Evolutionary conservation across 2,329 filamentous ascomycete species (phyloP).

Genomic region (Raffaelea arxii): DNA sequence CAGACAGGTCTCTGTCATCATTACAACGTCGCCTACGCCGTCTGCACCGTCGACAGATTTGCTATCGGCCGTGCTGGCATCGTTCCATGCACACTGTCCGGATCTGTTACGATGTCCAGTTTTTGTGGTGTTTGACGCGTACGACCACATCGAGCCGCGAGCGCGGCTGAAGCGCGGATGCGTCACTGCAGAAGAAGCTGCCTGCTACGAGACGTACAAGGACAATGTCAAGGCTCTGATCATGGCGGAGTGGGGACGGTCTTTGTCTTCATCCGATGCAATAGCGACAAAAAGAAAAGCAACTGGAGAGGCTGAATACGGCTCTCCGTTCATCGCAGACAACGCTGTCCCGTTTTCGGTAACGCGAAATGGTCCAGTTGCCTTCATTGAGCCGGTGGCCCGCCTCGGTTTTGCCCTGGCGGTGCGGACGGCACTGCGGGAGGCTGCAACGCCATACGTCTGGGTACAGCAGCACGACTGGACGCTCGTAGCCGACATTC

Average conservation of each 20-base stretch:
- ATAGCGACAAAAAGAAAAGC: too few species aligned
- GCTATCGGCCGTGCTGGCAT: slow-evolving; percentile 33
- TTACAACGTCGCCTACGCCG: slow-evolving; percentile 46
- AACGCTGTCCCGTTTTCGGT: slow-evolving; percentile 28
- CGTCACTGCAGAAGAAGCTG: slow-evolving; percentile 35
- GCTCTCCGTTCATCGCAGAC: slow-evolving; percentile 19
- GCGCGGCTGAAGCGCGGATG: slow-evolving; percentile 44
- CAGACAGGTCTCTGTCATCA: slow-evolving; percentile 30
- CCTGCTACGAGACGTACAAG: slow-evolving; percentile 34
- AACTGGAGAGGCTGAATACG: slow-evolving; percentile 37
- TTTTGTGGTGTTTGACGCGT: slow-evolving; percentile 43
- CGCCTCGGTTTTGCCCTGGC: slow-evolving; percentile 44
- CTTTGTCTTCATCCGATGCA: neutral
- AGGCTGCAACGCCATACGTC: slow-evolving; percentile 38
- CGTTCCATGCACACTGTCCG: slow-evolving; percentile 33
- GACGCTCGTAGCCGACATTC: slow-evolving; percentile 35
- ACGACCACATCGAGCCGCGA: slow-evolving; percentile 32
- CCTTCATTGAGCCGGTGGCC: slow-evolving; percentile 36
- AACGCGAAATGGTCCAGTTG: slow-evolving; percentile 25
- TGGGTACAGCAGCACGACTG: slow-evolving; percentile 52
- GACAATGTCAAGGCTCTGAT: slow-evolving; percentile 34
- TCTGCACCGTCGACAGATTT: slow-evolving; percentile 44
- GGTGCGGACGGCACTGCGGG: slow-evolving; percentile 39
- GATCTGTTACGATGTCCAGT: slow-evolving; percentile 30
- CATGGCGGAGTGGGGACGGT: slow-evolving; percentile 9